phyloP scores from a whole-genome alignment of 768 basidiomycete species.

The Amanita pseudoporphyria region DNA sequence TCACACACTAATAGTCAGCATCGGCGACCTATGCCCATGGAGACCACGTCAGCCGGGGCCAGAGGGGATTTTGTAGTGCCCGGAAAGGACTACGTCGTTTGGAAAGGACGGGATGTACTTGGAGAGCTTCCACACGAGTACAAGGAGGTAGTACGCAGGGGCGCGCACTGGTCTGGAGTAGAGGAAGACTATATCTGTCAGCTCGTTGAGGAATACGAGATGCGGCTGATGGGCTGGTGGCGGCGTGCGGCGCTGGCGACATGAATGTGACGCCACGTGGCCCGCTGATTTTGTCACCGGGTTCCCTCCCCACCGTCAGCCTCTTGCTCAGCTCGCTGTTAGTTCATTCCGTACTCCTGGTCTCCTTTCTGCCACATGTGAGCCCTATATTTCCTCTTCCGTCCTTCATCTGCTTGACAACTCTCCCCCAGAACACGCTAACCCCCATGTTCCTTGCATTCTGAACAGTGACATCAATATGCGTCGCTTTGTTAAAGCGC shows the following conservation, averaged over 20 bases:
- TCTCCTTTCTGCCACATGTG: slow-evolving; percentile 6
- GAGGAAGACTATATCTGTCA: slow-evolving; percentile 37
- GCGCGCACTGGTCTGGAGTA: slow-evolving; percentile 47
- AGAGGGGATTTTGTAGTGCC: slow-evolving; percentile 25
- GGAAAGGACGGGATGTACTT: slow-evolving; percentile 54
- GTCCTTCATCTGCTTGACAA: neutral
- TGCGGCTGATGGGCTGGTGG: slow-evolving; percentile 47
- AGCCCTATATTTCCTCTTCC: neutral
- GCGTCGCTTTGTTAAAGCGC: slow-evolving; percentile 58
- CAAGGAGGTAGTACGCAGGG: slow-evolving; percentile 39
- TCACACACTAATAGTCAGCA: neutral
- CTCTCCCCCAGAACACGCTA: slow-evolving; percentile 4
- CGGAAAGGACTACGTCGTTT: slow-evolving; percentile 56
- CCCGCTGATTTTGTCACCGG: slow-evolving; percentile 5
- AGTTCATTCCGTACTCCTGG: slow-evolving; percentile 8
- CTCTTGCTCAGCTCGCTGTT: slow-evolving; percentile 1
- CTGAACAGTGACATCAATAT: slow-evolving; percentile 23
- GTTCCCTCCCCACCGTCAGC: slow-evolving; percentile 7
- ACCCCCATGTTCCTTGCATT: slow-evolving; percentile 9
- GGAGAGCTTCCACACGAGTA: slow-evolving; percentile 48
- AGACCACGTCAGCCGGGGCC: neutral
- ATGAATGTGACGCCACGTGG: slow-evolving; percentile 7
- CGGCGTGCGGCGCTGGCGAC: slow-evolving; percentile 1
- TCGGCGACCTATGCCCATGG: neutral
- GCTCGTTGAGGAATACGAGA: slow-evolving; percentile 59